A percentile compares a stretch with the other conserved stretches of the same genome.
Conservation (phyloP, 2,329 filamentous ascomycete species). For the Diplodia scrobiculata region DNA sequence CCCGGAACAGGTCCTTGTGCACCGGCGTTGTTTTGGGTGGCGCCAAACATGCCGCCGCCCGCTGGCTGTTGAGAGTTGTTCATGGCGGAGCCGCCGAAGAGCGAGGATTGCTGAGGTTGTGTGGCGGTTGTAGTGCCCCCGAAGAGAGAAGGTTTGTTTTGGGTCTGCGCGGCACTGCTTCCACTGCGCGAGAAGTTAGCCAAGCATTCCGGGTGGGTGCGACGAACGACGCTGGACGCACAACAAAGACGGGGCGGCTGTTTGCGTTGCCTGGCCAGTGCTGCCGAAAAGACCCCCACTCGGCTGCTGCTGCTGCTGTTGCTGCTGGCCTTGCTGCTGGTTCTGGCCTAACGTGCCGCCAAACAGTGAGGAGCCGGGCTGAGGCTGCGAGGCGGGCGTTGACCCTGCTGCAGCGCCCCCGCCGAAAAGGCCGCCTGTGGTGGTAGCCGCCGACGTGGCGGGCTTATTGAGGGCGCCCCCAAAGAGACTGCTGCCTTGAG, state of each 20-base stretch:
- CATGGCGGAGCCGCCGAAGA: constrained; percentile 40
- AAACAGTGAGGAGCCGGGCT: constrained; percentile 39
- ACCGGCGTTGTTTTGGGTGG: background rate
- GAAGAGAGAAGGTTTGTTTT: constrained; percentile 41
- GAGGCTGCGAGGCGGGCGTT: constrained; percentile 29
- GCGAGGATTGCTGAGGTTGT: constrained; percentile 36
- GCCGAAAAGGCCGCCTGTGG: constrained; percentile 41
- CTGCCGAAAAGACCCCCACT: constrained; percentile 42
- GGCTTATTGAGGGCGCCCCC: constrained; percentile 42
- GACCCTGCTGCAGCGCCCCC: constrained; percentile 37
- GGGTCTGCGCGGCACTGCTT: constrained; percentile 39
- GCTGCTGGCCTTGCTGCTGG: constrained; percentile 33
- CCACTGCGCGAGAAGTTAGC: constrained; percentile 42
- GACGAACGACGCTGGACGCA: constrained; percentile 42
- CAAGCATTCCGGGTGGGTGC: constrained; percentile 34
- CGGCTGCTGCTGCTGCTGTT: constrained; percentile 32
- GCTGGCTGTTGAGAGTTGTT: constrained; percentile 34
- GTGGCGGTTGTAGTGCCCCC: constrained; percentile 35
- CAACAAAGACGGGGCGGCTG: constrained; percentile 43
- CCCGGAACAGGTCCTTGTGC: constrained; percentile 26
- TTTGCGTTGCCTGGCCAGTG: constrained; percentile 35
- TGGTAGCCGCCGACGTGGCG: constrained; percentile 34
- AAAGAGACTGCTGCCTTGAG: constrained; percentile 39
- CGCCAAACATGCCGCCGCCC: constrained; percentile 21
- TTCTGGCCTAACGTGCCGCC: constrained; percentile 41